Evolutionary conservation across 352 stramenopile species (phyloP).

Genomic region (Pythium brachiatum): DNA sequence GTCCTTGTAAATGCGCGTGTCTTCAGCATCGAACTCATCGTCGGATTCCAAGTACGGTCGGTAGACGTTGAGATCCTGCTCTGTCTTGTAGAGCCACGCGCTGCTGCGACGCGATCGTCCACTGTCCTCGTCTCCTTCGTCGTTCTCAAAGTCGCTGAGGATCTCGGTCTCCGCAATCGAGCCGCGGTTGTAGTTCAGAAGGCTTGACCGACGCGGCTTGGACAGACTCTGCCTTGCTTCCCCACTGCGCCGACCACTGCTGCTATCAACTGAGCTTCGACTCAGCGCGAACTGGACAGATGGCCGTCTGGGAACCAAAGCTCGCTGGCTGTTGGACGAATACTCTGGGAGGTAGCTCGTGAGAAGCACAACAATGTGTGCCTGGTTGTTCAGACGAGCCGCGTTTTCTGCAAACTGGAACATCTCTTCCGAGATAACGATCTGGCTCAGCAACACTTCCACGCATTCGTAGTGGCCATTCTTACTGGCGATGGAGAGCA

Average conservation of each 20-base stretch:
- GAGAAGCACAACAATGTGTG: slow-evolving; percentile 67
- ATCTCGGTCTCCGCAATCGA: slow-evolving; percentile 40
- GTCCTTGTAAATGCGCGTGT: slow-evolving; percentile 26
- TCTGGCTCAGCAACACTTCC: slow-evolving; percentile 40
- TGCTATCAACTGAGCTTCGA: background rate
- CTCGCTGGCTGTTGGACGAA: background rate
- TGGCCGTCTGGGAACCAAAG: background rate
- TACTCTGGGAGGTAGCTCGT: slow-evolving; percentile 67
- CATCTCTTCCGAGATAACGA: slow-evolving; percentile 24
- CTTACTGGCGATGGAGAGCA: slow-evolving; percentile 59
- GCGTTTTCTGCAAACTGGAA: slow-evolving; percentile 53
- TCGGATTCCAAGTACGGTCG: slow-evolving; percentile 23
- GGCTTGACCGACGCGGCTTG: slow-evolving; percentile 11
- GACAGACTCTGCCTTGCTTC: background rate
- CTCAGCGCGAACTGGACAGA: slow-evolving; percentile 3
- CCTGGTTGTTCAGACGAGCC: slow-evolving; percentile 50
- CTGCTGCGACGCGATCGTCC: slow-evolving; percentile 19
- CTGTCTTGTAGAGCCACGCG: slow-evolving; percentile 20
- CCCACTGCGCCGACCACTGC: background rate
- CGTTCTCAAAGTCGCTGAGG: slow-evolving; percentile 24
- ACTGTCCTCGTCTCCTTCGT: slow-evolving; percentile 1
- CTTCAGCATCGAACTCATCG: slow-evolving; percentile 9
- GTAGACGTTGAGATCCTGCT: slow-evolving; percentile 24
- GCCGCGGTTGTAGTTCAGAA: slow-evolving; percentile 18
- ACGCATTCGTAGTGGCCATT: slow-evolving; percentile 77